phyloP scores from a whole-genome alignment of 192 early-diverging fungal genomes.

The Entomortierella lignicola region DNA sequence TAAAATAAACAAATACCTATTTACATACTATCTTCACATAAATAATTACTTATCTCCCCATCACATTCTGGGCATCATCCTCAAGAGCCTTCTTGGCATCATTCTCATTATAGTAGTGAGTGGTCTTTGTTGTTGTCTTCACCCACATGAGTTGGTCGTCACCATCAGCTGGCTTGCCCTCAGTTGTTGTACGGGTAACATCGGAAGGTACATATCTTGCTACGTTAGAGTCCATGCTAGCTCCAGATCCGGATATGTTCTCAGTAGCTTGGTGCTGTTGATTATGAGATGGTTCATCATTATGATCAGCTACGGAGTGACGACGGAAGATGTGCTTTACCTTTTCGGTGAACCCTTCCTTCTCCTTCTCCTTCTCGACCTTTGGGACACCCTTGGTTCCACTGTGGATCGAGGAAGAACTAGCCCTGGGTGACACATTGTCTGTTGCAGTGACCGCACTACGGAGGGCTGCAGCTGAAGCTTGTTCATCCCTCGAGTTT shows the following conservation, averaged over 20 bases:
- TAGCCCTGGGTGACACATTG: too few relatives aligned
- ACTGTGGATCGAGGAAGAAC: background rate
- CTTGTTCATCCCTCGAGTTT: background rate
- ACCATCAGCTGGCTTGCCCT: background rate
- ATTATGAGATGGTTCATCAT: too few relatives aligned
- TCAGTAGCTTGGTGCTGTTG: too few relatives aligned
- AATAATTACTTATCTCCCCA: too few relatives aligned
- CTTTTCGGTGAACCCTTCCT: slow-evolving; percentile 5
- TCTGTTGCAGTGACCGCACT: background rate
- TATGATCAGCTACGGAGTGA: background rate
- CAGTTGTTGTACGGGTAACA: too few relatives aligned
- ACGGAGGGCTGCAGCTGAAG: too few relatives aligned
- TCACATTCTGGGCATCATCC: too few relatives aligned
- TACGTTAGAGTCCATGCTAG: slow-evolving; percentile 4
- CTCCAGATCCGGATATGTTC: slow-evolving; percentile 2
- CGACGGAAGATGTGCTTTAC: slow-evolving; percentile 34
- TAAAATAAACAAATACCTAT: too few relatives aligned
- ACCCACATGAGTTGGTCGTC: slow-evolving; percentile 37
- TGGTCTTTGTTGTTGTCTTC: slow-evolving; percentile 25
- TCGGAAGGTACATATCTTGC: slow-evolving; percentile 6
- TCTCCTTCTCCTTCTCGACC: too few relatives aligned
- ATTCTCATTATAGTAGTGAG: too few relatives aligned
- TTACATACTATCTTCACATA: too few relatives aligned
- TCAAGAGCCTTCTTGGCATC: slow-evolving; percentile 1
- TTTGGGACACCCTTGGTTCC: too few relatives aligned